Evolutionary conservation across 441 rosid species (phyloP), one percentile per base, ranked within the genome.

Genomic region (Erodium moschatum): DNA sequence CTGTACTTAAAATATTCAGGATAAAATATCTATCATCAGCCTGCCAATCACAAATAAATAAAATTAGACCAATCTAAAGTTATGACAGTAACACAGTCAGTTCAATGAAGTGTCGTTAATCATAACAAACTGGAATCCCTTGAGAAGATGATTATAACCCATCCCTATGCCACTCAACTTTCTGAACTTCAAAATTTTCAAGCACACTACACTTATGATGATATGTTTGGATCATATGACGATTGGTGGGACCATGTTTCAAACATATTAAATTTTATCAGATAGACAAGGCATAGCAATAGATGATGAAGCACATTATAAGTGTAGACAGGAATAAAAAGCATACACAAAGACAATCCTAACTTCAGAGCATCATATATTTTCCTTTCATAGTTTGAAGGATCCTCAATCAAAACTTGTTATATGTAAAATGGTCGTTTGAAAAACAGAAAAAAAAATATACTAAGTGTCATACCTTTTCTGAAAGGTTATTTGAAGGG

Each of bases 1-100:
- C 82, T n/a, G 97, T 70, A 38, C 90, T 77, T 69, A 76, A 73
- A 65, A 81, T 78, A 75, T 95, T 90, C 82, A 95, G 79, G 66
- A 72, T 74, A 70, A 89, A 85, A 80, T 85, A 85, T 77, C 83
- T 78, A 69, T 82, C 88, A 74, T 78, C 91, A 71, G 71, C 84
- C 98, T 94, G 87, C 72, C 80, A 81, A 69, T 73, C 58, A 76
- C 42, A 48, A 73, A 64, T 35, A 73, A 72, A 56, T 70, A 72
- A 46, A 61, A 62, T 67, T 72, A 64, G 64, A n/a, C 64, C 64
- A 20, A 73, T 38, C 64, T 29, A 63, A 62, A 44, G 54, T 58
- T 31, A 58, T 31, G 24, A 42, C 18, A 16, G 40, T 40, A 69
- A 64, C 65, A 24, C 65, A 24, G 24, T 67, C 20, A 66, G 35